These are phyloP conservation scores for Acanthamoeba lenticulata DNA, from an alignment of 208 protist genomes.

Conservation along the genomic window DNA sequence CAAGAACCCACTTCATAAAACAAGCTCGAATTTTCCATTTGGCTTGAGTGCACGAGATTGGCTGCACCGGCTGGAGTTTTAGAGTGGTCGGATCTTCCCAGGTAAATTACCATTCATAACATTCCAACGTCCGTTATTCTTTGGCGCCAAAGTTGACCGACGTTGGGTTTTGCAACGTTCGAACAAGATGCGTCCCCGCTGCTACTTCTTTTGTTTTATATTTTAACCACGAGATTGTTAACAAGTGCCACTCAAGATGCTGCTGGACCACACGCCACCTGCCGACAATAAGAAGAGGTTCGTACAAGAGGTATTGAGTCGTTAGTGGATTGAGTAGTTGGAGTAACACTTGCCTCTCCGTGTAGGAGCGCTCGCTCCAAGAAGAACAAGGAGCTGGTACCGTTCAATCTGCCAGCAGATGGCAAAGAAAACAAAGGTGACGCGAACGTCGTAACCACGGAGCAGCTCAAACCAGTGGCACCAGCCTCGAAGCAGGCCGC, in stretches of 20 bases:
- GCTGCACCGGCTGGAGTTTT: no score
- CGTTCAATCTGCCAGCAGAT: not conserved
- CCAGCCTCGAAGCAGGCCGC: no score
- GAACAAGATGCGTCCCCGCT: no score
- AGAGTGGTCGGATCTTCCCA: no score
- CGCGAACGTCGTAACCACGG: not conserved
- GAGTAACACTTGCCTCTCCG: not conserved
- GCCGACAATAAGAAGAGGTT: constrained; percentile 9
- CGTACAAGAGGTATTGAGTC: not conserved
- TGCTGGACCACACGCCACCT: constrained; percentile 9
- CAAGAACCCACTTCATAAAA: not conserved
- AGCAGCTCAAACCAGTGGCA: not conserved
- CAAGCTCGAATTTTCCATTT: no score
- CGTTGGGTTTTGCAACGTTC: no score
- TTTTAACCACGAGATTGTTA: no score
- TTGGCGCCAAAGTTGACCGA: no score
- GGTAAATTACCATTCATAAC: no score
- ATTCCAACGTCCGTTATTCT: no score
- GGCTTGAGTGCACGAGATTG: no score
- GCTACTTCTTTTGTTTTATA: no score
- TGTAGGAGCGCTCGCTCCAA: not conserved
- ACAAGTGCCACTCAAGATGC: not conserved
- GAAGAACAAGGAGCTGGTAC: not conserved
- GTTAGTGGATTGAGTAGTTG: not conserved
- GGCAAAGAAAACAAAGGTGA: not conserved